Conservation (phyloP, 1,139 yeast genomes). For the Sugiyamaella xylanicola region DNA sequence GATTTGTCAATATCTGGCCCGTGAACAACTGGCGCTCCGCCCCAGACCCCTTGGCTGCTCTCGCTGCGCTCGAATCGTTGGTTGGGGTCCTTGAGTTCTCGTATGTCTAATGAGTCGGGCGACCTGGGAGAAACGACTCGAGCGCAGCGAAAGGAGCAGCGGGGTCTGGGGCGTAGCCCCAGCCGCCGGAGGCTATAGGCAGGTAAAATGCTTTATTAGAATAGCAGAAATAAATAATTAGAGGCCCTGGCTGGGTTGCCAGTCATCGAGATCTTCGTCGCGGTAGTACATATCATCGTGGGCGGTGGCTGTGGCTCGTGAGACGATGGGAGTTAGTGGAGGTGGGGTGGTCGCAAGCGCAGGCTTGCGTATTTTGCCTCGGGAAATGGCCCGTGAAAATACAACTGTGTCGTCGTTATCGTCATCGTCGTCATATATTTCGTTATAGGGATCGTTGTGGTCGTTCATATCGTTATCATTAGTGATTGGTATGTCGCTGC, state of each 20-base stretch:
- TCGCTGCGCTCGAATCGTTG: neutral
- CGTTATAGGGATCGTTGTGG: slow-evolving; percentile 1
- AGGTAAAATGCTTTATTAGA: too few species aligned
- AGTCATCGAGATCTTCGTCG: slow-evolving; percentile 28
- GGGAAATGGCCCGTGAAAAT: slow-evolving; percentile 9
- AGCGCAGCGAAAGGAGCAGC: too few species aligned
- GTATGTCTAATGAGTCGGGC: too few species aligned
- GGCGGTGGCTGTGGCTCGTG: neutral
- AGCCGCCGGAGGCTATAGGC: too few species aligned
- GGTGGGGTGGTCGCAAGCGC: neutral
- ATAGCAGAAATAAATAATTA: slow-evolving; percentile 7
- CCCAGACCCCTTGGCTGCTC: neutral
- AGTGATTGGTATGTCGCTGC: neutral
- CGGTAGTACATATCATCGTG: slow-evolving; percentile 14
- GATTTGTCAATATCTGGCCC: too few species aligned
- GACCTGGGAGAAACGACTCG: too few species aligned
- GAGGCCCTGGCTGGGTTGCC: slow-evolving; percentile 19
- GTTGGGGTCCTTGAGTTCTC: slow-evolving; percentile 9
- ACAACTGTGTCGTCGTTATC: slow-evolving; percentile 11
- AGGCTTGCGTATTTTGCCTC: slow-evolving; percentile 14
- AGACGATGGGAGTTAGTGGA: neutral
- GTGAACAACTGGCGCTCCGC: too few species aligned
- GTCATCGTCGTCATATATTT: slow-evolving; percentile 3
- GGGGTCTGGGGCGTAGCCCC: too few species aligned
- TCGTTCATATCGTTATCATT: slow-evolving; percentile 8